Conservation (phyloP, 148 eudicot genomes). For the Chenopodium quinoa region DNA sequence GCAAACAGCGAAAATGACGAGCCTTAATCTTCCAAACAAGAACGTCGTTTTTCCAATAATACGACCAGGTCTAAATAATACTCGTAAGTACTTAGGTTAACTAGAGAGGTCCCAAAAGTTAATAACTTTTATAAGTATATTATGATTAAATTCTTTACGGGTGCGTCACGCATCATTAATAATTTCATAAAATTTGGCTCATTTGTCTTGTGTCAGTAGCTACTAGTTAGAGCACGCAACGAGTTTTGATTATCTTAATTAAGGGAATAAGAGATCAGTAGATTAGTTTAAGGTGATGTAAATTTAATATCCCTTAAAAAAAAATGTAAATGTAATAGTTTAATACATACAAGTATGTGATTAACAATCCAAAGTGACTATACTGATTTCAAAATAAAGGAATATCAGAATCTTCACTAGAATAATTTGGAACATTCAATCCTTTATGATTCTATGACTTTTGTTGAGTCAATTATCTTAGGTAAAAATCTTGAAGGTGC, state of each 20-base stretch:
- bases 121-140: no score
- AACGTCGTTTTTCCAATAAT: not conserved
- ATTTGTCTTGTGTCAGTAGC: conserved; percentile 1
- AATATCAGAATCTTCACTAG: not conserved
- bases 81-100: not conserved
- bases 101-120: not conserved
- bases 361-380: conserved; percentile 1
- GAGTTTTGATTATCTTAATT: not conserved
- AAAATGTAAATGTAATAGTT: not conserved
- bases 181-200: not conserved
- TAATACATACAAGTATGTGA: not conserved
- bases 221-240: not conserved
- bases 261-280: not conserved
- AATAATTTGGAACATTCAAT: not conserved
- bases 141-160: not conserved
- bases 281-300: not conserved
- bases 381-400: not conserved
- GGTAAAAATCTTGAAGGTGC: no score
- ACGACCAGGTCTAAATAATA: not conserved
- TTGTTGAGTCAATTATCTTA: no score
- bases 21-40: not conserved
- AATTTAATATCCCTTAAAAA: no score
- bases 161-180: conserved; percentile 11
- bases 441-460: no score
- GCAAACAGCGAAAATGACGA: not conserved